A percentile compares a stretch with the other conserved stretches of the same genome.
These are phyloP conservation scores for Nowakowskiella sp. DNA, from an alignment of 192 early-diverging fungal species.

Conservation along the genomic window DNA sequence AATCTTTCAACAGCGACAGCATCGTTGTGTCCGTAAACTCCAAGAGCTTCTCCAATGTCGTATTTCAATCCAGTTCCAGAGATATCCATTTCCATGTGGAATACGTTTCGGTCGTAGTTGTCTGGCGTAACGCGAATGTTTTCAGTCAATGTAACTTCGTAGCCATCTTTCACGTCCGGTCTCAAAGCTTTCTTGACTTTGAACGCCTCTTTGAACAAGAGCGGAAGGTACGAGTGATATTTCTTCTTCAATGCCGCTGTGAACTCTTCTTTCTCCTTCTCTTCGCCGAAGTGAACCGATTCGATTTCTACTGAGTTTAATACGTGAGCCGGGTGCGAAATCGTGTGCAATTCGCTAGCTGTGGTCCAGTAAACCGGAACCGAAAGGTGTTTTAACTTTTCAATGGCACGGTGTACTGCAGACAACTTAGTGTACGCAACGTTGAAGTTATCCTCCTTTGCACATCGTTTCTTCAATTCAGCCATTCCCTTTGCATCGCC, in stretches of 20 bases:
- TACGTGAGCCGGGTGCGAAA: neutral
- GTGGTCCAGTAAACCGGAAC: neutral
- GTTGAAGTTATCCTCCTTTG: neutral
- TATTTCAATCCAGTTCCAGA: slow-evolving; percentile 71
- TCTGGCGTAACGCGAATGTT: slow-evolving; percentile 79
- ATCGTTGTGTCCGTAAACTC: slow-evolving; percentile 88
- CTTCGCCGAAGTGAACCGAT: slow-evolving; percentile 21
- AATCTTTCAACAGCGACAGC: slow-evolving; percentile 60
- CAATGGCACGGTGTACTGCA: slow-evolving; percentile 24
- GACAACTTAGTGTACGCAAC: slow-evolving; percentile 11
- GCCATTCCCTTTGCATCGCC: slow-evolving; percentile 15
- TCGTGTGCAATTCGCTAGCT: neutral
- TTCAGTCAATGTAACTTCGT: slow-evolving; percentile 56
- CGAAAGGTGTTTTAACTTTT: slow-evolving; percentile 1
- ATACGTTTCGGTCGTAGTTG: slow-evolving; percentile 89
- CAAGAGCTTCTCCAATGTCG: slow-evolving; percentile 88
- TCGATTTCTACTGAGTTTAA: slow-evolving; percentile 18
- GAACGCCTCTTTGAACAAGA: slow-evolving; percentile 69
- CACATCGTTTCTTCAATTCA: slow-evolving; percentile 14
- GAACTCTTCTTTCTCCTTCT: slow-evolving; percentile 24
- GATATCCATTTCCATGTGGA: slow-evolving; percentile 94
- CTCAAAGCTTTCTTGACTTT: slow-evolving; percentile 34
- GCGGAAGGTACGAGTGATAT: slow-evolving; percentile 53
- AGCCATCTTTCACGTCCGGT: slow-evolving; percentile 60
- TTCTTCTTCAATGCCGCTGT: slow-evolving; percentile 20